Conservation (phyloP, 345 rosid species). For the Hypericum androsaemum region DNA sequence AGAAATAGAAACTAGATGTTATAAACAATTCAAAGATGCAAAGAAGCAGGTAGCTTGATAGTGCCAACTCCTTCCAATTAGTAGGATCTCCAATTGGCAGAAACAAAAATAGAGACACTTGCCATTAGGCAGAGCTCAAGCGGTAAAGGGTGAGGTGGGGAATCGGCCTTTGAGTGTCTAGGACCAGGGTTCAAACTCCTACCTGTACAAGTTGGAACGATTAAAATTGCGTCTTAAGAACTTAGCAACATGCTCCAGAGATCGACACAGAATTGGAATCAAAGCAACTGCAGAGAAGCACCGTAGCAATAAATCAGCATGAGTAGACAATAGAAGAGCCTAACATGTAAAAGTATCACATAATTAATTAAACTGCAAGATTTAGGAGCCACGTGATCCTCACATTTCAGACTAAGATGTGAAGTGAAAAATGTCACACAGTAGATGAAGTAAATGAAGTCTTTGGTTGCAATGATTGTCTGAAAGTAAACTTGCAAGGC, state of each 20-base stretch:
- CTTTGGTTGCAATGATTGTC: conserved; percentile 73
- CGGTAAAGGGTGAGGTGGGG: neutral
- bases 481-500: conserved; percentile 77
- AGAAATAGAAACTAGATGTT: neutral
- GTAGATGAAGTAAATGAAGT: conserved; percentile 86
- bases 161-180: neutral
- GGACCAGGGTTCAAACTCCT: neutral
- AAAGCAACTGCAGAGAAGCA: conserved; percentile 59
- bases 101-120: too few species aligned
- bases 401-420: conserved; percentile 81
- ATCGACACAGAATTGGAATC: conserved; percentile 77
- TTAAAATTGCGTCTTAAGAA: conserved; percentile 75
- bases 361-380: neutral
- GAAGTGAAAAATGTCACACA: conserved; percentile 84
- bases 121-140: neutral
- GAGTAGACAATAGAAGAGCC: neutral
- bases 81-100: too few species aligned
- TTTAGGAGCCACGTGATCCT: conserved; percentile 19
- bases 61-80: too few species aligned
- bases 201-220: conserved; percentile 86
- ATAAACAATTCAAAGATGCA: too few species aligned
- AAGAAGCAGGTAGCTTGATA: too few species aligned
- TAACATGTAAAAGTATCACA: neutral
- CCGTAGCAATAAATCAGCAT: conserved; percentile 9
- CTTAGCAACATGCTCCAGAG: conserved; percentile 72